These are phyloP conservation scores for Brassica cretica DNA, from an alignment of 345 rosid genomes.

Conservation along the genomic window DNA sequence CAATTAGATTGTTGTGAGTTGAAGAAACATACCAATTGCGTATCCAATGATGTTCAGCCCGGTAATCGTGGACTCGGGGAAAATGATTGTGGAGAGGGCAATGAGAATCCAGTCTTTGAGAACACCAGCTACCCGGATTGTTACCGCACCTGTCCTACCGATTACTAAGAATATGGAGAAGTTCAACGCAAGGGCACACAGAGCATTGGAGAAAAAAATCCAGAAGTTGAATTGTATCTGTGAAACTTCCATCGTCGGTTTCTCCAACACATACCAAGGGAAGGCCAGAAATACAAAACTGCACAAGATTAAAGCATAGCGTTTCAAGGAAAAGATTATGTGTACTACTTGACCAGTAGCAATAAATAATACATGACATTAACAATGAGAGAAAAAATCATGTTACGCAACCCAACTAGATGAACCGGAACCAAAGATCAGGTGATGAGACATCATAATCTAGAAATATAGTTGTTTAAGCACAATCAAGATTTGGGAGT, in stretches of 20 bases:
- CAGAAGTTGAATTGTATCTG: constrained; percentile 94
- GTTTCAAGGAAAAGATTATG: constrained; percentile 1
- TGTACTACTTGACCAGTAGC: background rate
- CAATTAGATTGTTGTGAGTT: background rate
- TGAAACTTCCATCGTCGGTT: constrained; percentile 73
- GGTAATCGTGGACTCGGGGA: constrained; percentile 90
- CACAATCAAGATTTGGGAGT: background rate
- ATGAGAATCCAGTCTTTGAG: constrained; percentile 96
- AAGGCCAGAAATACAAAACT: constrained; percentile 87
- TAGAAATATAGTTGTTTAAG: background rate
- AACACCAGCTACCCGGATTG: constrained; percentile 94
- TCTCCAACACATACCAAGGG: constrained; percentile 92
- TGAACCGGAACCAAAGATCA: background rate
- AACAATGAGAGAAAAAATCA: constrained; percentile 4
- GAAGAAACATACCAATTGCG: constrained; percentile 69
- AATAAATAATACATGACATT: background rate
- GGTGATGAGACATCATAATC: background rate
- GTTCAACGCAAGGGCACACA: constrained; percentile 88
- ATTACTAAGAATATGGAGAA: constrained; percentile 89
- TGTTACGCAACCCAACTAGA: background rate
- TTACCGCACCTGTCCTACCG: constrained; percentile 95
- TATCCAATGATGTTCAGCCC: constrained; percentile 91
- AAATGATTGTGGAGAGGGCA: constrained; percentile 89
- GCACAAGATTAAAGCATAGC: constrained; percentile 40
- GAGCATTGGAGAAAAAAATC: constrained; percentile 96